Percentiles rank a stretch among this genome's conserved stretches.
phyloP scores from a whole-genome alignment of 495 filamentous ascomycete genomes.

The Letharia lupina region DNA sequence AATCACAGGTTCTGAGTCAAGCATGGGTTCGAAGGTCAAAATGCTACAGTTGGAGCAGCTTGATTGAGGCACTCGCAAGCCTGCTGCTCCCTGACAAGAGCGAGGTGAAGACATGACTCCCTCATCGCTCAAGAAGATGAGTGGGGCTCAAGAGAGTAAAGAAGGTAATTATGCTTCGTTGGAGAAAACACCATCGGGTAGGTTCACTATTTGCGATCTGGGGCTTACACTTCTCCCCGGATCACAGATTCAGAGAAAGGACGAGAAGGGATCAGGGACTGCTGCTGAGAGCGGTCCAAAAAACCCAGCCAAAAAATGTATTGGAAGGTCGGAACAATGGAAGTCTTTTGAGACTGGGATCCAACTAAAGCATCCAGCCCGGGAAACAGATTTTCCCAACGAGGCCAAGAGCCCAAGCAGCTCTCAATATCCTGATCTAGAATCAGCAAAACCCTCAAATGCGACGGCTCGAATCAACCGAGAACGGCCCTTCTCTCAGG shows the following conservation, averaged over 20 bases:
- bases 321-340: neutral
- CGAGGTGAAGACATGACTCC: conserved; percentile 6
- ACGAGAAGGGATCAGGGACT: conserved; percentile 4
- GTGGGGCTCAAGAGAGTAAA: conserved; percentile 24
- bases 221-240: conserved; percentile 41
- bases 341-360: neutral
- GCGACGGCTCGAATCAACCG: neutral
- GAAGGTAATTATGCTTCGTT: conserved; percentile 40
- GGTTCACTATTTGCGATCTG: conserved; percentile 32
- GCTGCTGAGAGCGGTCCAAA: conserved; percentile 1
- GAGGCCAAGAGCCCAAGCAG: neutral
- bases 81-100: neutral
- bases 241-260: conserved; percentile 29
- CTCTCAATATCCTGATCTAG: neutral
- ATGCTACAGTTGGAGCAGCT: neutral
- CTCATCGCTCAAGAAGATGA: conserved; percentile 30
- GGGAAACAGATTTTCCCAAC: neutral
- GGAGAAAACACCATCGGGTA: conserved; percentile 15
- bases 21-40: neutral
- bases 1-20: neutral
- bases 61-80: neutral
- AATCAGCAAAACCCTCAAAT: neutral
- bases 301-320: neutral
- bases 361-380: neutral
- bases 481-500: neutral